Base-by-base conservation (phyloP, 208 protist species). In the Phytomonas serpens region DNA sequence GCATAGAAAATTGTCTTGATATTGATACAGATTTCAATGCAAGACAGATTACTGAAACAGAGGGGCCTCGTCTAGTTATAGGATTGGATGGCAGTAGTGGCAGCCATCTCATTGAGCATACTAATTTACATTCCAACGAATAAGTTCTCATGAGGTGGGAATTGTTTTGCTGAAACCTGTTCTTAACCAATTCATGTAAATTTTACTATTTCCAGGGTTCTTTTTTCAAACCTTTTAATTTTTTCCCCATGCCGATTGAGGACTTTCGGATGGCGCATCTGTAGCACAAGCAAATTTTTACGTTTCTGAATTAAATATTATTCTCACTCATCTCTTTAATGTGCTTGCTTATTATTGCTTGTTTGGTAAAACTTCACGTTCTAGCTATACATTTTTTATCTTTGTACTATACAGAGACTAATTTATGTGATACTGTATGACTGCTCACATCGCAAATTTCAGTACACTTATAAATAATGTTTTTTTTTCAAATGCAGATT, bases 21-120 rank as follows among this genome's bases (percentile, higher is more conserved):
- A 98, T 99, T 72, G 97, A 98, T 81, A 95, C 89, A 16, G 93
- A 97, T 77, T 97, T 97, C 73, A 84, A 87, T 64, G 92, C 90
- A 14, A 83, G 83, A 27, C 81, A 86, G 61, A 84, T 88, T 32
- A 86, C 95, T 68, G 86, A 88, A 51, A 80, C 85, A 42, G 92
- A 96, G 64, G 81, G 81, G 31, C 93, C 93, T 40, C 88, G 86
- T 40, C 79, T 97, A 31, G 86, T 89, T 7, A 74, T 85, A 19
- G 79, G 79, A 9, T 68, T 84, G 7, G 89, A 96, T 30, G 88
- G 82, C 16, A 40, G 11, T 61, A 69, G 73, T 62, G 47, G 11
- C 16, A 27, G 23, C 23, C 47, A 57, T 64, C 32, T 57, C 13
- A 76, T 65, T 61, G 61, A 33, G 4, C 68, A 32, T 9, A 47